phyloP scores from a whole-genome alignment of 2,329 filamentous ascomycete species.

The Podosphaera xanthii region DNA sequence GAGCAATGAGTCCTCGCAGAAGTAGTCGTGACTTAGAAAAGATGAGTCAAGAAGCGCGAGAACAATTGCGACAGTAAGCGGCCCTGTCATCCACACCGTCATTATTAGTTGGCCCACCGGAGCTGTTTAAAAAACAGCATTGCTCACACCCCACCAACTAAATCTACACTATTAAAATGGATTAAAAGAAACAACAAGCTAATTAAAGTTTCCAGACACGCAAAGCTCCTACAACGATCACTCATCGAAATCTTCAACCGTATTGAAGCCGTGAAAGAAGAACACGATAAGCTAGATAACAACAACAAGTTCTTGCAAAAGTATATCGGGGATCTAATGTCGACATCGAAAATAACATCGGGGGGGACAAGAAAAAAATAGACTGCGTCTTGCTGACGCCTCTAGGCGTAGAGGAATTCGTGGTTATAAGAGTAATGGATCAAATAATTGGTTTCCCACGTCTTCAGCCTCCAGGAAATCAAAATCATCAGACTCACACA shows the following conservation, averaged over 20 bases:
- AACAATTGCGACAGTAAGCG: constrained; percentile 32
- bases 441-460: no score
- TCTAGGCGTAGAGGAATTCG: not conserved
- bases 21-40: constrained; percentile 80
- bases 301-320: constrained; percentile 96
- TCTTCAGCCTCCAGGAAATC: no score
- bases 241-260: constrained; percentile 76
- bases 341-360: constrained; percentile 51
- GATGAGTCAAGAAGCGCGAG: constrained; percentile 61
- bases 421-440: no score
- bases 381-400: not conserved
- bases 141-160: no score
- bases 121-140: not conserved
- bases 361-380: constrained; percentile 13
- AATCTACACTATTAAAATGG: not conserved
- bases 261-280: constrained; percentile 80
- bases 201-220: constrained; percentile 37
- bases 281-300: constrained; percentile 89
- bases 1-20: constrained; percentile 81
- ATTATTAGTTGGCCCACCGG: no score
- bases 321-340: constrained; percentile 92
- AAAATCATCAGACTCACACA: no score
- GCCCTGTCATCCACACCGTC: not conserved
- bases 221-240: constrained; percentile 69
- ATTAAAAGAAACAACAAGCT: constrained; percentile 4